Base-by-base conservation (phyloP, 1,139 yeast species). In the Meyerozyma athensensis region DNA sequence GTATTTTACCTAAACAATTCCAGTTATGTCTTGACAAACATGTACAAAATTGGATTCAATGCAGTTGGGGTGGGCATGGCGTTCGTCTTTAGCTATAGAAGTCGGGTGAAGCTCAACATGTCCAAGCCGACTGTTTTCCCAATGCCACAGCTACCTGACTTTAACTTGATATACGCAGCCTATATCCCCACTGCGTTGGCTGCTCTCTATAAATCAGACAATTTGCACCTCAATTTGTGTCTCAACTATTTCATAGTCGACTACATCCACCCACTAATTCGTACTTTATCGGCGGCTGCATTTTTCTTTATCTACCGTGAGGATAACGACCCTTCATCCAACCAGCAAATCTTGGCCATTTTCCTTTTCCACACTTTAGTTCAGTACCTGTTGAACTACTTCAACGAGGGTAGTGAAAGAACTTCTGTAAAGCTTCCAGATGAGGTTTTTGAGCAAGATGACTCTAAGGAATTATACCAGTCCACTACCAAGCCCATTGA, bases 181-280 rank as follows among this genome's bases (percentile, higher is more conserved):
- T 42, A 65, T 21, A 44, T 70, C 7, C 73, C 74, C 1, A 48
- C 58, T 33, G 48, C 54, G 13, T 45, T 61, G 16, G 46, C 48
- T 36, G 41, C 59, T 21, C 50, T 53, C 38, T 44, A 52, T 20
- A 43, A 45, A 32, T 49, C 54, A 16, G 45, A 49, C 16, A 57
- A 58, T 46, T 52, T 66, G 39, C 50, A 63, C 40, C 52, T 56
- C 17, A 67, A 63, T 43, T 53, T 68, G 44, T 52, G 68, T 5
- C 54, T 64, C 40, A 68, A 68, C 44, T 68, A 67, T 46, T 65
- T 60, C 36, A 43, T 59, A n/a, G 49, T 67, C 26, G 64, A 56
- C 36, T 57, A 56, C 39, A 52, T 68, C 42, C 61, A 65, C 34
- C 54, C 63, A 7, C 36, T 56, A 3, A 59, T 65, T 38, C 56